phyloP scores from a whole-genome alignment of 2,329 filamentous ascomycete species.

The Cercospora sojina region DNA sequence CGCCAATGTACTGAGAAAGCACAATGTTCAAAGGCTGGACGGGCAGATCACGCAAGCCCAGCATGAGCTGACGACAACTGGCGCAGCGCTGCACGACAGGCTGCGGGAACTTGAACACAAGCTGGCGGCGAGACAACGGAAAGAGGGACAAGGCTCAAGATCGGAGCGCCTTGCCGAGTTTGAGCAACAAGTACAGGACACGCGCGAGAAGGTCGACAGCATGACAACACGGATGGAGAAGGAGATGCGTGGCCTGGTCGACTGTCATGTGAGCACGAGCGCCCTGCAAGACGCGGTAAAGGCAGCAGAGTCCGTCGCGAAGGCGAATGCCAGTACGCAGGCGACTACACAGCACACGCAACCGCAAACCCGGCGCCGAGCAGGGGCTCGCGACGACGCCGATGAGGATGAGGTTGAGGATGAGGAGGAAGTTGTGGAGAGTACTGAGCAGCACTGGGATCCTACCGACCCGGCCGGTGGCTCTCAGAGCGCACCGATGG shows the following conservation, averaged over 20 bases:
- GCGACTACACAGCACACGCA: constrained; percentile 37
- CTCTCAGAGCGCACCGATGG: constrained; percentile 39
- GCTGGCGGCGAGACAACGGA: constrained; percentile 38
- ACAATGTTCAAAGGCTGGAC: constrained; percentile 48
- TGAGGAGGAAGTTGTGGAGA: constrained; percentile 36
- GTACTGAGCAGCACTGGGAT: constrained; percentile 42
- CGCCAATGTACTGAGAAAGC: constrained; percentile 44
- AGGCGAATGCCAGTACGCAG: constrained; percentile 39
- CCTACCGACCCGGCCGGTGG: constrained; percentile 42
- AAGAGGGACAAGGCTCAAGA: constrained; percentile 28
- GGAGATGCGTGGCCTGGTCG: constrained; percentile 58
- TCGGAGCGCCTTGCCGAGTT: constrained; percentile 41
- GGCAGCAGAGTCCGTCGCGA: constrained; percentile 43
- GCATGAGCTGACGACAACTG: constrained; percentile 49
- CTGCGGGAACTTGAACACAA: constrained; percentile 41
- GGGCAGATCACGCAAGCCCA: constrained; percentile 50
- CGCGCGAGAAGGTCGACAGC: constrained; percentile 48
- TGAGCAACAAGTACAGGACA: constrained; percentile 43
- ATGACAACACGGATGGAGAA: constrained; percentile 59
- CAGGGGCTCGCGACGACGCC: constrained; percentile 20
- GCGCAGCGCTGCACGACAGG: constrained; percentile 58
- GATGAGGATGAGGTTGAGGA: constrained; percentile 16
- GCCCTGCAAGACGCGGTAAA: constrained; percentile 46
- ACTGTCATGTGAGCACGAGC: constrained; percentile 52
- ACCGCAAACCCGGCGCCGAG: constrained; percentile 31